Conservation (phyloP, 2,329 filamentous ascomycete species). For the Exophiala bonariae region DNA sequence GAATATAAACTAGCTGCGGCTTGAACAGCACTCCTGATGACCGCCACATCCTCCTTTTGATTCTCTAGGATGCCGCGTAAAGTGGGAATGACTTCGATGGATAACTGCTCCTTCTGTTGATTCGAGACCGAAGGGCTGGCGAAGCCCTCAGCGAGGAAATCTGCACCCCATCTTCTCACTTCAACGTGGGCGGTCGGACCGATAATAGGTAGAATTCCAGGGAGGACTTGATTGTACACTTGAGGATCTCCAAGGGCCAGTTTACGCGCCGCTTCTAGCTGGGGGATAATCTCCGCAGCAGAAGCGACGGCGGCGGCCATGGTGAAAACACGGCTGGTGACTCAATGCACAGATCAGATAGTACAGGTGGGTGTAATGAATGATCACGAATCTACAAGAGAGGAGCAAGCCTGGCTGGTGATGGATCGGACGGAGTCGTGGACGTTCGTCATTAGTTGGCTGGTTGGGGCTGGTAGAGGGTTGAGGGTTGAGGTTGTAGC, state of each 20-base stretch:
- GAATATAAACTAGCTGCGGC: slow-evolving; percentile 91
- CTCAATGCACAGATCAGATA: too few relatives aligned
- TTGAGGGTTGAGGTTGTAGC: too few relatives aligned
- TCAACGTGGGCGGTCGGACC: slow-evolving; percentile 72
- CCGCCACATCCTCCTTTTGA: slow-evolving; percentile 72
- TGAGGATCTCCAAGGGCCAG: slow-evolving; percentile 83
- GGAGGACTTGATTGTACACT: slow-evolving; percentile 89
- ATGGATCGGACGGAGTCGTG: too few relatives aligned
- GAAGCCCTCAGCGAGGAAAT: slow-evolving; percentile 95
- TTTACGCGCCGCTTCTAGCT: slow-evolving; percentile 86
- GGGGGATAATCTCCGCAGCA: slow-evolving; percentile 57
- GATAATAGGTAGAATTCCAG: slow-evolving; percentile 90
- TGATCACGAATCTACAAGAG: too few relatives aligned
- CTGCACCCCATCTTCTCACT: slow-evolving; percentile 90
- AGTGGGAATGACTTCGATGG: slow-evolving; percentile 74
- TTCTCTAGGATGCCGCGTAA: slow-evolving; percentile 70
- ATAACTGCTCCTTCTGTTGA: slow-evolving; percentile 77
- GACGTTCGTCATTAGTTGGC: too few relatives aligned
- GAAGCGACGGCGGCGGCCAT: slow-evolving; percentile 23
- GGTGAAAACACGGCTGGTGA: not conserved
- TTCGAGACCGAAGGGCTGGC: slow-evolving; percentile 80
- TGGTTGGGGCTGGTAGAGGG: too few relatives aligned
- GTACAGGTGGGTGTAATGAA: too few relatives aligned
- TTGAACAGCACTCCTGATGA: slow-evolving; percentile 84
- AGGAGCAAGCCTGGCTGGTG: too few relatives aligned